Base-by-base conservation (phyloP, 257 asterid species). In the Salvia rosmarinus region DNA sequence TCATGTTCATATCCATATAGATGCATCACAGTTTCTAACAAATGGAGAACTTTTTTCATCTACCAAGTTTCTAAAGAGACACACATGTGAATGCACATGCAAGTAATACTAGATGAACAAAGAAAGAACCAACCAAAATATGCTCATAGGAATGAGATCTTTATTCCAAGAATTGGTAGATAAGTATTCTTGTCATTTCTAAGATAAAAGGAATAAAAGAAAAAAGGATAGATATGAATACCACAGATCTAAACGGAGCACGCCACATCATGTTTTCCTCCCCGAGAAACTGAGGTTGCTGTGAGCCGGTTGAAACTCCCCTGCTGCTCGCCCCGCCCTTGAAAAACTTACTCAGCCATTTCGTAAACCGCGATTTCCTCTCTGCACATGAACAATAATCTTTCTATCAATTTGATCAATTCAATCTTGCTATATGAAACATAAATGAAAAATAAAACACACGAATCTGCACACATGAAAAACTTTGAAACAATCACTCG, bases 361-460 rank as follows among this genome's bases (percentile, higher is more conserved):
- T 91, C 98, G 88, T 88, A 73, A 90, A 83, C 60, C 95, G 64
- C 9, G 98, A 85, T 60, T 91, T 95, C 71, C 95, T 90, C 88
- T 95, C 97, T 85, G 96, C 79, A 76, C 82, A 32, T 25, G 88
- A 83, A 82, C 90, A 70, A 78, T 61, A 56, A 76, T 59, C 68
- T 75, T 9, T 37, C 49, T 62, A 66, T 67, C 76, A 66, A 51
- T 49, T 37, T 39, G 56, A 21, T 46, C 30, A 19, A 43, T 23
- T 62, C 40, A 62, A 68, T 28, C 43, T 44, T 51, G 57, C 51
- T 17, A 58, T 9, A 54, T 40, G 47, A 79, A 62, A 65, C 19
- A 8, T 10, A 28, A 50, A 37, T 7, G 1, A 20, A 32, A 44
- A 51, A 21, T 6, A 40, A 12, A 19, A 35, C 60, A 6, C 4